phyloP scores from a whole-genome alignment of 2,329 filamentous ascomycete species.

The Ampelomyces quisqualis region DNA sequence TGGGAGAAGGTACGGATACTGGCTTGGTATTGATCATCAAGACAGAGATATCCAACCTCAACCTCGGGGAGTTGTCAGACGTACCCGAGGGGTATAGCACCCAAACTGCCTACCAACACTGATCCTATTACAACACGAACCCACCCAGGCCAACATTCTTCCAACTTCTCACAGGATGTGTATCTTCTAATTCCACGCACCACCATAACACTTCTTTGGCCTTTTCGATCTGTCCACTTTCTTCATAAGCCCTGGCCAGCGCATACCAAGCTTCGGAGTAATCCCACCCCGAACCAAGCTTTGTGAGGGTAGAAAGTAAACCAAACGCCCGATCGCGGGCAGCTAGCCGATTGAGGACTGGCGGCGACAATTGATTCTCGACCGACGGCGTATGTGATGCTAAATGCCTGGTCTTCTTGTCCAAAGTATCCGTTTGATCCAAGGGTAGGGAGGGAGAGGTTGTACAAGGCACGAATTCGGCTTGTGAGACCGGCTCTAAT shows the following conservation, averaged over 20 bases:
- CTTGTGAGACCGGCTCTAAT: slow-evolving; percentile 56
- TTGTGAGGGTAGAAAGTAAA: slow-evolving; percentile 78
- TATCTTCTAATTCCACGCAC: slow-evolving; percentile 93
- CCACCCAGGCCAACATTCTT: slow-evolving; percentile 56
- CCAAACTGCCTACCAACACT: too few relatives aligned
- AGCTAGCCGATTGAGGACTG: slow-evolving; percentile 77
- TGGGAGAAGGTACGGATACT: too few relatives aligned
- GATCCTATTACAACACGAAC: slow-evolving; percentile 34
- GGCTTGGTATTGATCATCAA: too few relatives aligned
- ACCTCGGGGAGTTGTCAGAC: neutral
- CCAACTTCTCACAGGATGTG: slow-evolving; percentile 77
- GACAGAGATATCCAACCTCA: neutral
- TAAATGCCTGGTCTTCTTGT: slow-evolving; percentile 47
- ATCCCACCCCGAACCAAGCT: slow-evolving; percentile 86
- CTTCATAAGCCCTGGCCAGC: slow-evolving; percentile 82
- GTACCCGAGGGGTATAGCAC: slow-evolving; percentile 2
- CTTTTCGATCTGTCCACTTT: slow-evolving; percentile 80
- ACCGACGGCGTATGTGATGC: slow-evolving; percentile 51
- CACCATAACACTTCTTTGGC: slow-evolving; percentile 95
- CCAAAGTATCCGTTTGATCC: neutral
- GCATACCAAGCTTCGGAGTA: slow-evolving; percentile 90
- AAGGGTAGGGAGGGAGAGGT: slow-evolving; percentile 10
- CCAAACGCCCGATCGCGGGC: slow-evolving; percentile 86
- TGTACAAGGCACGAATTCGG: slow-evolving; percentile 18
- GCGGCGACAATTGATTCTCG: slow-evolving; percentile 55